Base-by-base conservation (phyloP, 805 yeast genomes). In the Suhomyces vadensis region DNA sequence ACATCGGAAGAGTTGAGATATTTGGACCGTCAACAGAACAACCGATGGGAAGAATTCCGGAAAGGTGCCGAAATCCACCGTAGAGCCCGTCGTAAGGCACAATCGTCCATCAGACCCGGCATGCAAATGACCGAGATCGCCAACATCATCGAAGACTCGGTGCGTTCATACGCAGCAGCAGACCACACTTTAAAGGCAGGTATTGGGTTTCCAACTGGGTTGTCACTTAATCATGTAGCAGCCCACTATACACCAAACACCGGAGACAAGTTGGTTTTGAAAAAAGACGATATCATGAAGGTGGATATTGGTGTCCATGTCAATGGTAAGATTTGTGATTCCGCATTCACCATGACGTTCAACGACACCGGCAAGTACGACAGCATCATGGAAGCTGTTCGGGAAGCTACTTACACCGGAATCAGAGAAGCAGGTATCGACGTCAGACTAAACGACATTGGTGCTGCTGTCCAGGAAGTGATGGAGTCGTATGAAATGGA, bases 181-280 rank as follows among this genome's bases (percentile, higher is more conserved):
- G 85, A 82, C 55, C 75, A 81, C 35, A 75, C 78, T 23, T 74
- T 78, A 48, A 65, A 63, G 42, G 94, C 89, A 13, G 99, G 99
- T 31, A 81, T 91, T 57, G 99, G 98, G 5, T 94, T 94, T 77
- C 99, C 99, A 40, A 90, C 97, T n/a, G 99, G 99, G 47, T 77
- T 94, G 31, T 88, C 96, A 1, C 66, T 92, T 51, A 94, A 94
- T 67, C 87, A 90, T 60, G 84, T 89, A 60, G 99, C 99, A 20
- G 99, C 99, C 0, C 99, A 94, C 64, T 94, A 90, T 67, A 92
- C 98, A 0, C 99, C 99, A 10, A 94, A 94, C 68, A 85, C 92
- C 4, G 96, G 96, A 9, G 99, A 94, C 64, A 88, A 82, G 57
- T 78, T 87, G 5, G 85, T 86, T 1, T 71, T 94, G 53, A 73